Percentiles rank a stretch among this genome's conserved stretches.
Evolutionary conservation across 371 early-diverging fungal species (phyloP).

Genomic region (Mucor saturninus): DNA sequence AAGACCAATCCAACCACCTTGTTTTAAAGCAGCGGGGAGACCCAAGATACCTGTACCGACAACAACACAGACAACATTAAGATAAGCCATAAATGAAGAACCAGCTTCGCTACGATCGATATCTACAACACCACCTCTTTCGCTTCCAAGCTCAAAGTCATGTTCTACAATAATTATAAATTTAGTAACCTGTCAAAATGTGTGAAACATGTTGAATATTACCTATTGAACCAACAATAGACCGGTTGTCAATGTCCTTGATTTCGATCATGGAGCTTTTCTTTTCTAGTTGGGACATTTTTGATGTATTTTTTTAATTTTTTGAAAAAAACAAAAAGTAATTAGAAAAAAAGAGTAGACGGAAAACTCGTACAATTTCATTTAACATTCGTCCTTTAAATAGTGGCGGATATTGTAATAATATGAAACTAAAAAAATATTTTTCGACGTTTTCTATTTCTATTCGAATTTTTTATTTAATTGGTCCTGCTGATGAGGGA

Average conservation of each 20-base stretch:
- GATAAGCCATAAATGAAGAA: slow-evolving; percentile 55
- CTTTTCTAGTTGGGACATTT: background rate
- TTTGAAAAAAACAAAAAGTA: background rate
- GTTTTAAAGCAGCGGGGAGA: slow-evolving; percentile 75
- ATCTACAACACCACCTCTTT: slow-evolving; percentile 21
- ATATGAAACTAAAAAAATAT: background rate
- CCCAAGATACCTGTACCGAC: slow-evolving; percentile 86
- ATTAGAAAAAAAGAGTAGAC: background rate
- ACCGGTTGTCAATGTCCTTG: background rate
- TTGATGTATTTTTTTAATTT: background rate
- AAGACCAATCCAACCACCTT: slow-evolving; percentile 82
- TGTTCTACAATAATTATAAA: slow-evolving; percentile 6
- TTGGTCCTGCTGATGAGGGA: no score
- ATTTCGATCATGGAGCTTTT: background rate
- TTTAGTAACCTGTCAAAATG: slow-evolving; percentile 2
- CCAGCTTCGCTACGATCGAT: slow-evolving; percentile 31
- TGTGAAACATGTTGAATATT: background rate
- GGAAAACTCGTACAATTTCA: background rate
- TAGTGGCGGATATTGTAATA: background rate
- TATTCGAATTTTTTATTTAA: no score
- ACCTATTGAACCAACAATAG: background rate
- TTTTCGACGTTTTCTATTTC: no score
- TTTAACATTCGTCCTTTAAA: background rate
- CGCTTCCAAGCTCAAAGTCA: slow-evolving; percentile 18
- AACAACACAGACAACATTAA: slow-evolving; percentile 78